Conservation (phyloP, 768 basidiomycete genomes). For the Pleurotus giganteus region DNA sequence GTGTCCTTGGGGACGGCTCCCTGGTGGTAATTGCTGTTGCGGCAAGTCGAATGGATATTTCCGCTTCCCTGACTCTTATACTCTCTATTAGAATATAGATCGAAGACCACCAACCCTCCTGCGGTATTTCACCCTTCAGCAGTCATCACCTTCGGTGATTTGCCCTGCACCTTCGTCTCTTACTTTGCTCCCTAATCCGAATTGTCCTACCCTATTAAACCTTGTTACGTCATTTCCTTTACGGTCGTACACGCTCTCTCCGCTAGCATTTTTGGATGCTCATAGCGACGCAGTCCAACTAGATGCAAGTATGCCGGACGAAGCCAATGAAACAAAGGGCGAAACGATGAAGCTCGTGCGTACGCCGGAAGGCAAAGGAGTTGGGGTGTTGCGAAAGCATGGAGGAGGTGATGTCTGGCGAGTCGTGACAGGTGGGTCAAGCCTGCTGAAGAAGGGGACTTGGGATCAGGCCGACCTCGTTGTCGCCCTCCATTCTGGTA, state of each 20-base stretch:
- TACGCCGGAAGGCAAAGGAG: conserved; percentile 76
- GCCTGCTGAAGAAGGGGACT: conserved; percentile 43
- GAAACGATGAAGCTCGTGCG: conserved; percentile 64
- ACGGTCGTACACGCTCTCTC: conserved; percentile 55
- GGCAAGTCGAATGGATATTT: conserved; percentile 41
- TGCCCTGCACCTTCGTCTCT: conserved; percentile 45
- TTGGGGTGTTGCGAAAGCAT: conserved; percentile 59
- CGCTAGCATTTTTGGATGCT: conserved; percentile 60
- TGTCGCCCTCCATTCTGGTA: conserved; percentile 70
- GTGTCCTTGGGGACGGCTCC: conserved; percentile 72
- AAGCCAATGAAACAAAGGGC: conserved; percentile 34
- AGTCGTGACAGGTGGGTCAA: conserved; percentile 43
- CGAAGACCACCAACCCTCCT: conserved; percentile 82
- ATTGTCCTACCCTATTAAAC: conserved; percentile 38
- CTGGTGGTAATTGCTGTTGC: conserved; percentile 69
- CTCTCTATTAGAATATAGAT: conserved; percentile 71
- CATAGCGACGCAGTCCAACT: conserved; percentile 49
- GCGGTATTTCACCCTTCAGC: conserved; percentile 70
- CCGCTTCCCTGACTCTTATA: conserved; percentile 6
- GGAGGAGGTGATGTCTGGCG: conserved; percentile 67
- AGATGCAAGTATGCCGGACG: conserved; percentile 38
- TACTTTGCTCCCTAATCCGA: conserved; percentile 48
- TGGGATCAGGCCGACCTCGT: conserved; percentile 64
- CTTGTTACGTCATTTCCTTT: conserved; percentile 70
- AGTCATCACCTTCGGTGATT: conserved; percentile 52